These are phyloP conservation scores for Oryza meridionalis DNA, from an alignment of 176 grass and related monocot species.

Conservation along the genomic window DNA sequence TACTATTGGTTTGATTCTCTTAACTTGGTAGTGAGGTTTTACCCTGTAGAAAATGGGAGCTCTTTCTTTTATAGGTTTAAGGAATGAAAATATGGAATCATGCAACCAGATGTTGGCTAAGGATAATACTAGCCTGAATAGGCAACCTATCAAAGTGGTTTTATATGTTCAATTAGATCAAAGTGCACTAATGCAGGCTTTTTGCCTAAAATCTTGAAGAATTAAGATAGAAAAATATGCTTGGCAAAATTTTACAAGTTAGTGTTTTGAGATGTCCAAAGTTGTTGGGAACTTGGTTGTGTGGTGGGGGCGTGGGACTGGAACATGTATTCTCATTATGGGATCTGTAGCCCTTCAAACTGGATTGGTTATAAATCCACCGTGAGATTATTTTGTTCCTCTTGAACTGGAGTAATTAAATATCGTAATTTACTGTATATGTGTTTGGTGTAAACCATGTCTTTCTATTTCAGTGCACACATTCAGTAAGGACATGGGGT, in stretches of 20 bases:
- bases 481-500: background rate
- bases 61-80: background rate
- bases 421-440: too few species aligned
- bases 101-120: background rate
- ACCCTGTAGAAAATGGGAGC: background rate
- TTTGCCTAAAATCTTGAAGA: background rate
- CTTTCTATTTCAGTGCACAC: background rate
- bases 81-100: background rate
- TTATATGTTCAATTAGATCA: background rate
- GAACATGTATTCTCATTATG: background rate
- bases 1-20: background rate
- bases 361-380: background rate
- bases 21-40: background rate
- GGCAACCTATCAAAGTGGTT: background rate
- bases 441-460: background rate
- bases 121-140: background rate
- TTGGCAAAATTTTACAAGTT: background rate
- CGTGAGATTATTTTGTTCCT: background rate
- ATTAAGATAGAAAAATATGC: background rate
- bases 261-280: conserved; percentile 4
- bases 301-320: background rate
- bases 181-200: background rate
- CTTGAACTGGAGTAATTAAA: background rate
- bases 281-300: background rate
- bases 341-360: background rate